These are phyloP conservation scores for Clonostachys byssicola DNA, from an alignment of 2,329 filamentous ascomycete genomes.

Conservation along the genomic window DNA sequence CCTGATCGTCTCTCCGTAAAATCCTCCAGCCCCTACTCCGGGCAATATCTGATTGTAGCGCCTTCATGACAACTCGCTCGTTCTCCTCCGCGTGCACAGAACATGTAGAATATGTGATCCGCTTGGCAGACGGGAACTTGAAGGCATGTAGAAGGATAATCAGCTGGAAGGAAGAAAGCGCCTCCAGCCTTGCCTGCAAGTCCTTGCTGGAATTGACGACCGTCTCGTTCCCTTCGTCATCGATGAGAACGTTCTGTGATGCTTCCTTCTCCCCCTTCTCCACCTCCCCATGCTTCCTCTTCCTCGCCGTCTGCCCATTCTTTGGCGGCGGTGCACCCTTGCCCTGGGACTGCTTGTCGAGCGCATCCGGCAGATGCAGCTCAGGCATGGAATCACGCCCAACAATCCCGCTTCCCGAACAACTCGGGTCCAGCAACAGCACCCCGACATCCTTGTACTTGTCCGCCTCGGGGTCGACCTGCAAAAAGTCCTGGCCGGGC, in stretches of 20 bases:
- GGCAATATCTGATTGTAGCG: conserved; percentile 65
- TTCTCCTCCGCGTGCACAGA: conserved; percentile 87
- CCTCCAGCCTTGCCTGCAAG: conserved; percentile 60
- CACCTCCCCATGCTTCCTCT: conserved; percentile 39
- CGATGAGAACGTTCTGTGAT: conserved; percentile 34
- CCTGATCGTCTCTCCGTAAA: conserved; percentile 67
- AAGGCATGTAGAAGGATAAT: conserved; percentile 81
- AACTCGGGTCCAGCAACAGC: conserved; percentile 87
- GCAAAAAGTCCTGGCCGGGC: conserved; percentile 76
- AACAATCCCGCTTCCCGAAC: conserved; percentile 92
- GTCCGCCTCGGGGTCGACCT: conserved; percentile 59
- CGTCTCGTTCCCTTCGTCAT: conserved; percentile 55
- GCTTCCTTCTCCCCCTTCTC: conserved; percentile 10
- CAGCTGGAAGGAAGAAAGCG: conserved; percentile 78
- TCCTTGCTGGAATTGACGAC: conserved; percentile 49
- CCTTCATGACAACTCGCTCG: conserved; percentile 73
- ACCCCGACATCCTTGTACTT: conserved; percentile 70
- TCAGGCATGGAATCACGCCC: conserved; percentile 76
- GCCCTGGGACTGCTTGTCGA: conserved; percentile 8
- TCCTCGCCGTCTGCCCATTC: conserved; percentile 21
- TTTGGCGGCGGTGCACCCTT: background rate
- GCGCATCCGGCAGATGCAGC: conserved; percentile 51
- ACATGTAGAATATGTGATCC: conserved; percentile 91
- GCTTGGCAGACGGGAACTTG: conserved; percentile 67
- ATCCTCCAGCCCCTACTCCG: conserved; percentile 70